Evolutionary conservation across 1,284 basidiomycete genomes (phyloP), one percentile per base, ranked within the genome.

Genomic region (Cutaneotrichosporon arboriforme): DNA sequence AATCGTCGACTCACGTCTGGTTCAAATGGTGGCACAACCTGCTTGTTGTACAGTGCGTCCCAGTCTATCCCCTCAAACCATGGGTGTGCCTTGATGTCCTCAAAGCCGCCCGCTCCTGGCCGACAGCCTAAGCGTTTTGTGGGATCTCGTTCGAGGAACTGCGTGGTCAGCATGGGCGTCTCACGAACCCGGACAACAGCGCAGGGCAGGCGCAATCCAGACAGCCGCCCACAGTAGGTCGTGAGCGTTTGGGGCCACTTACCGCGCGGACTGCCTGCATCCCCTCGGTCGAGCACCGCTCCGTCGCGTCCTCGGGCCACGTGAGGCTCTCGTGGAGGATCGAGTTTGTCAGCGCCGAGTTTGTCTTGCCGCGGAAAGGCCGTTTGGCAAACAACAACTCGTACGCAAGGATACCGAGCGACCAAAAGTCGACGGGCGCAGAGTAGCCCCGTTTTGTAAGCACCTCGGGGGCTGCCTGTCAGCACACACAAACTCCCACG

Each of bases 381-480:
- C 92, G 81, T 56, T 88, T 85, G 34, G 89, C 90, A 68, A 94
- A 96, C 33, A 94, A 79, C 15, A 96, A 82, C 70, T 97, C 92
- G 73, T 88, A 96, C 39, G 87, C 85, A 67, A 89, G 87, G 50
- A 97, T 88, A 23, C 92, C 92, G 2, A 97, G 81, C 17, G 90
- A 93, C 92, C 92, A 97, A 87, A 90, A 96, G 74, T 97, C 92
- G 62, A 96, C 90, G 22, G 86, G 84, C 63, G 85, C 90, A 1
- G 88, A 89, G 73, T 96, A 97, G 5, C 77, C 77, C 47, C 71
- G 78, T 61, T 81, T 80, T 20, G 77, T 79, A 46, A 97, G 80
- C 17, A 97, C 86, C 71, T 97, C 91, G 1, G 93, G 88, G 2
- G 93, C 91, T 66, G 58, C 22, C 38, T 8, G 51, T 54, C 41